Evolutionary conservation across 2,329 filamentous ascomycete genomes (phyloP), one percentile per base, ranked within the genome.

Genomic region (Helotiales sp.): DNA sequence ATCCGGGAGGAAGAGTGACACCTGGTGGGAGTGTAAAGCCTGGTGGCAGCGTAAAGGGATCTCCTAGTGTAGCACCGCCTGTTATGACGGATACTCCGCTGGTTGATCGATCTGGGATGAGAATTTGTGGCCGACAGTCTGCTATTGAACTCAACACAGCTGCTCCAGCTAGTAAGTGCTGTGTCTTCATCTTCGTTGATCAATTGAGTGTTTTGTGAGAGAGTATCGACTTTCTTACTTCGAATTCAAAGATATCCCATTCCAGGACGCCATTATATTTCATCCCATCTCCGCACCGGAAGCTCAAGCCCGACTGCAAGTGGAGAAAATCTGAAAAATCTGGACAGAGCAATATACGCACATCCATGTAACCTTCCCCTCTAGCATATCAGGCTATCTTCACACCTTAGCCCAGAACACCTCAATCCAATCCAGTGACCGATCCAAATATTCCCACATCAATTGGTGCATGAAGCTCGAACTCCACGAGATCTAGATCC

Each of bases 351-450:
- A 28, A 45, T 30, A 43, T 45, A 45, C 22, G n/a, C 34, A 60
- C 57, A 28, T 60, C 57, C 37, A 60, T 60, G 37, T 47, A 45
- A 43, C 43, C 24, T 24, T 60, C 57, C 22, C 30, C 13, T 60
- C n/a, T 26, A 60, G 22, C 57, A 57, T 28, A 60, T 60, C 57
- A 60, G 57, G 10, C 57, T 60, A 47, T 57, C 52, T 37, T 57
- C 17, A 32, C 52, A 37, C 20, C 20, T 37, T 57, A 20, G n/a
- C 17, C 52, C 52, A 13, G 30, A 57, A 30, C 52, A 6, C 8
- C 28, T 37, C 13, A 37, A 22, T 10, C 30, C 30, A 32, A 22
- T 24, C 20, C 6, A 24, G n/a, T 57, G 30, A 37, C 20, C n/a
- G 8, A 37, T 20, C 30, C 30, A 34, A 11, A 57, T 6, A 22